These are phyloP conservation scores for Debaryomyces sp. DNA, from an alignment of 1,139 yeast genomes.

Conservation along the genomic window DNA sequence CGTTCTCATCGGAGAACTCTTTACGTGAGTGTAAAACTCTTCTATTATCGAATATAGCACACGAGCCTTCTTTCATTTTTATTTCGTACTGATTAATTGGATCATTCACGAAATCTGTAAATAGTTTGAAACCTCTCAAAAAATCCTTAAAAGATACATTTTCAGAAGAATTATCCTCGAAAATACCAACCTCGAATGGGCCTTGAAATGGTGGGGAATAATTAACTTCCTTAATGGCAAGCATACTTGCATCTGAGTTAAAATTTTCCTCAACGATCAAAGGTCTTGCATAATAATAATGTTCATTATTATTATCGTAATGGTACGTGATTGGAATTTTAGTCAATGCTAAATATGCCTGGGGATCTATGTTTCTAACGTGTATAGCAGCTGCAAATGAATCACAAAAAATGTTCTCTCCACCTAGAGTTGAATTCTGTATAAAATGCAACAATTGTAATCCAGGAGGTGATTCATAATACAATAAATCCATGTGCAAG, in stretches of 20 bases:
- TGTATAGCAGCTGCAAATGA: conserved; percentile 67
- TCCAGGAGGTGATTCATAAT: conserved; percentile 86
- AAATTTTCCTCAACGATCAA: conserved; percentile 60
- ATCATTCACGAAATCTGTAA: conserved; percentile 61
- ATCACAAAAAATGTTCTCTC: conserved; percentile 76
- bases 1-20: conserved; percentile 55
- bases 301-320: conserved; percentile 64
- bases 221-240: conserved; percentile 59
- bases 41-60: conserved; percentile 75
- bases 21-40: conserved; percentile 72
- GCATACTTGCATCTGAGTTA: conserved; percentile 29
- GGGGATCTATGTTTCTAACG: conserved; percentile 57
- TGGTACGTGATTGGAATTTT: conserved; percentile 71
- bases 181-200: conserved; percentile 63
- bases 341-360: conserved; percentile 65
- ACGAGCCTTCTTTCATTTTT: conserved; percentile 62
- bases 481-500: conserved; percentile 77
- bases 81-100: conserved; percentile 58
- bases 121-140: conserved; percentile 57
- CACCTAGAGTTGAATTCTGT: conserved; percentile 65
- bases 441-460: conserved; percentile 71
- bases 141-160: conserved; percentile 49
- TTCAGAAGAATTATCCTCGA: conserved; percentile 32
- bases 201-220: conserved; percentile 90
- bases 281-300: conserved; percentile 68